Evolutionary conservation across 2,329 filamentous ascomycete species (phyloP).

Genomic region (Cordyceps fumosorosea): DNA sequence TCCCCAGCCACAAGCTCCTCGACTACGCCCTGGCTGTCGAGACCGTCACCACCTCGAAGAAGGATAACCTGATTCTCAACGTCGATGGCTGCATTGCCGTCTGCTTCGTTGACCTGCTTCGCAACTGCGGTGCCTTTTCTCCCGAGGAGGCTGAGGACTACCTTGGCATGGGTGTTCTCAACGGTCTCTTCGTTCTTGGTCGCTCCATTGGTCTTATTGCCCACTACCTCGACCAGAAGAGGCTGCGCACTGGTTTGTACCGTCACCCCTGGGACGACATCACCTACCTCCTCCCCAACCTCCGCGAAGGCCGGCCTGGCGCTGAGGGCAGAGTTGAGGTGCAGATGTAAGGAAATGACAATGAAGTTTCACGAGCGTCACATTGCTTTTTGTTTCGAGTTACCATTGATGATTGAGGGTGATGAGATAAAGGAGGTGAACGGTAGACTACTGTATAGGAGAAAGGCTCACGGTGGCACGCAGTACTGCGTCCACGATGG

Average conservation of each 20-base stretch:
- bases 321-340: conserved; percentile 87
- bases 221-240: conserved; percentile 99
- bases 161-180: conserved; percentile 97
- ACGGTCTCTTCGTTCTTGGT: conserved; percentile 97
- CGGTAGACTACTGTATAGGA: conserved; percentile 11
- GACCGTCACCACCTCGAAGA: conserved; percentile 98
- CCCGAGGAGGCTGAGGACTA: conserved; percentile 97
- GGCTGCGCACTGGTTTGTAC: conserved; percentile 96
- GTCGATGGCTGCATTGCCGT: conserved; percentile 97
- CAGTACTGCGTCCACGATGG: background rate
- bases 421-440: conserved; percentile 5
- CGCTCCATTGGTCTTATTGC: conserved; percentile 98
- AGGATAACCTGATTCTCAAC: conserved; percentile 99
- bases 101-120: conserved; percentile 95
- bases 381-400: conserved; percentile 20
- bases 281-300: conserved; percentile 83
- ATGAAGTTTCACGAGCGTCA: conserved; percentile 21
- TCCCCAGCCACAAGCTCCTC: conserved; percentile 95
- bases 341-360: conserved; percentile 49
- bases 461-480: background rate
- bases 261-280: conserved; percentile 99
- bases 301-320: conserved; percentile 64
- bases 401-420: conserved; percentile 7
- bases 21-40: conserved; percentile 98
- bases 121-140: conserved; percentile 96